Conservation (phyloP, 768 basidiomycete genomes). For the Termitomyces sp. region DNA sequence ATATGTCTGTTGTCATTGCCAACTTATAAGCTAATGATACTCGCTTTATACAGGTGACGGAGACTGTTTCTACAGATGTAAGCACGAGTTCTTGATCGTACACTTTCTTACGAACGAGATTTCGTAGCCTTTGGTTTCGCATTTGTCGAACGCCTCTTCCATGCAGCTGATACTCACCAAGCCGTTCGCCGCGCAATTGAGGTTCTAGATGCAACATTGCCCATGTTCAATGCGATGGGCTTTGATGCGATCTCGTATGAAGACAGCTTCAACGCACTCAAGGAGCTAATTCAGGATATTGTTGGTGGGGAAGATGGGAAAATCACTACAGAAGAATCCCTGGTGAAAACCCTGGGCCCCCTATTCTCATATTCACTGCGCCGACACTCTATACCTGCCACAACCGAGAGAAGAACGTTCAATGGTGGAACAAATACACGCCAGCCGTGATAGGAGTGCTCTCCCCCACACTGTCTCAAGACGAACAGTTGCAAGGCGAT, state of each 20-base stretch:
- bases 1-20: constrained; percentile 15
- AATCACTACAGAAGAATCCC: constrained; percentile 31
- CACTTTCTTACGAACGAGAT: not conserved
- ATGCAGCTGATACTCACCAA: constrained; percentile 39
- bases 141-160: constrained; percentile 71
- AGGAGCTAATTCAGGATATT: constrained; percentile 47
- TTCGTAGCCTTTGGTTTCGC: constrained; percentile 75
- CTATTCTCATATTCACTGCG: constrained; percentile 2
- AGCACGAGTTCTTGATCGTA: constrained; percentile 21
- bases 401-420: not conserved
- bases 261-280: constrained; percentile 72
- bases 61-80: constrained; percentile 91
- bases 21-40: not conserved
- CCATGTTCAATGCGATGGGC: constrained; percentile 52
- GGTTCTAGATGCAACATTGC: constrained; percentile 46
- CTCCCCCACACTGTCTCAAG: constrained; percentile 1
- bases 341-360: constrained; percentile 35
- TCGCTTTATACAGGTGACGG: constrained; percentile 62
- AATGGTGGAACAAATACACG: constrained; percentile 9
- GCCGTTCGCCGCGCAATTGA: constrained; percentile 53
- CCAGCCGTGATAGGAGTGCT: not conserved
- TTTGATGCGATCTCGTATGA: constrained; percentile 71
- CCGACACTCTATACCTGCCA: not conserved
- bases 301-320: constrained; percentile 32
- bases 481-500: not conserved